Conservation (phyloP, 2,329 filamentous ascomycete species). For the Verruconis gallopava region DNA sequence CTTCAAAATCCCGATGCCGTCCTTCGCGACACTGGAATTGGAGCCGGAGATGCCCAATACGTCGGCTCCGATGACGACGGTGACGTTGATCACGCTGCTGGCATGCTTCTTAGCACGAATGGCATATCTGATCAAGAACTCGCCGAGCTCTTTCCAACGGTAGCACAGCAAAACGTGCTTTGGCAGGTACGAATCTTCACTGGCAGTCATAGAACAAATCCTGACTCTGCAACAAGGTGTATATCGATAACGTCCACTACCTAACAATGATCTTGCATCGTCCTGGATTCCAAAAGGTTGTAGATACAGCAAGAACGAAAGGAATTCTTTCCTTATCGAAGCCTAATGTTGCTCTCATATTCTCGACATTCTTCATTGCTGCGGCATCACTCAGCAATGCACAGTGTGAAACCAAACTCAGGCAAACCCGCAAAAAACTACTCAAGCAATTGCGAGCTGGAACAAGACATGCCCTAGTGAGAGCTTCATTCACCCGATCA, state of each 20-base stretch:
- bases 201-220: too few species aligned
- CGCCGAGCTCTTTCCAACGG: not conserved
- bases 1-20: slow-evolving; percentile 1
- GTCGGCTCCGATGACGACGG: not conserved
- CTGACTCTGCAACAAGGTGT: too few species aligned
- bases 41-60: not conserved
- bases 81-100: not conserved
- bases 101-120: slow-evolving; percentile 4
- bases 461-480: slow-evolving; percentile 51
- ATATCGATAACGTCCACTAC: slow-evolving; percentile 8
- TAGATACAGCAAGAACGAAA: not conserved
- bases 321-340: slow-evolving; percentile 1
- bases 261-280: slow-evolving; percentile 8
- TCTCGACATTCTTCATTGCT: slow-evolving; percentile 20
- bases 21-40: not conserved
- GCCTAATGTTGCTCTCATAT: slow-evolving; percentile 15
- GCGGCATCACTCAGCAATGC: slow-evolving; percentile 41
- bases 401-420: slow-evolving; percentile 41
- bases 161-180: not conserved
- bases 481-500: slow-evolving; percentile 53
- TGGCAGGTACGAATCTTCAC: not conserved
- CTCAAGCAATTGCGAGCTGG: slow-evolving; percentile 43
- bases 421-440: slow-evolving; percentile 39
- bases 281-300: not conserved
- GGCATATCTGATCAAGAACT: slow-evolving; percentile 1